Evolutionary conservation across 306 rosid species (phyloP).

Genomic region (Inga leiocalycina): DNA sequence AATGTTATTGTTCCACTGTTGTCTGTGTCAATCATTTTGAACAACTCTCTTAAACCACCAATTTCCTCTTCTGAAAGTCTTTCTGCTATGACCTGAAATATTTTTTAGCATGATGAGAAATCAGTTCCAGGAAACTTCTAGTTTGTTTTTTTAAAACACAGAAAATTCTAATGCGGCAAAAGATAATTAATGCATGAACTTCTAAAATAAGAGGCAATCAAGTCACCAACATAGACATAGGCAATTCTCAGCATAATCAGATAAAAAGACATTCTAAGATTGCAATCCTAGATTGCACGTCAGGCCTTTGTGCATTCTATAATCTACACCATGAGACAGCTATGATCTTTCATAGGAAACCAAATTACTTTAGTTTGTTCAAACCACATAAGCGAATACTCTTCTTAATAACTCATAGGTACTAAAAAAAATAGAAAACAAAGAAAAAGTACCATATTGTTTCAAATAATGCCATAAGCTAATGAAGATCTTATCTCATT

Average conservation of each 20-base stretch:
- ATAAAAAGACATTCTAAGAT: background rate
- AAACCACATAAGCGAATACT: conserved; percentile 5
- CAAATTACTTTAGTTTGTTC: background rate
- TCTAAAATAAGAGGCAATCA: background rate
- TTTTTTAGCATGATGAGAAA: background rate
- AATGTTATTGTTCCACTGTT: conserved; percentile 83
- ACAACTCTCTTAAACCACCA: conserved; percentile 86
- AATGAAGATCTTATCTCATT: background rate
- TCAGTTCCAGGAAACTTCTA: background rate
- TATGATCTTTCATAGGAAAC: conserved; percentile 4
- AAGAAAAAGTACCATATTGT: background rate
- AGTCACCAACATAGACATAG: background rate
- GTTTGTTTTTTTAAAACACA: background rate
- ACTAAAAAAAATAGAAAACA: background rate
- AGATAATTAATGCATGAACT: background rate
- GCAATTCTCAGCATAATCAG: conserved; percentile 2
- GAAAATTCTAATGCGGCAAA: conserved; percentile 2
- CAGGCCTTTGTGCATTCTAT: conserved; percentile 1
- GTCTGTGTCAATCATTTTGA: conserved; percentile 87
- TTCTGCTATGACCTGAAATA: conserved; percentile 80
- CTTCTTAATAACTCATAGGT: background rate
- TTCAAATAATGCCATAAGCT: conserved; percentile 21
- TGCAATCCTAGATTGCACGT: background rate
- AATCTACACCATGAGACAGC: conserved; percentile 3
- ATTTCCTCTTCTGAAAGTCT: conserved; percentile 94